Percentiles rank a stretch among this genome's conserved stretches.
Evolutionary conservation across 176 grass and related monocot genomes (phyloP).

Genomic region (Olyra latifolia): DNA sequence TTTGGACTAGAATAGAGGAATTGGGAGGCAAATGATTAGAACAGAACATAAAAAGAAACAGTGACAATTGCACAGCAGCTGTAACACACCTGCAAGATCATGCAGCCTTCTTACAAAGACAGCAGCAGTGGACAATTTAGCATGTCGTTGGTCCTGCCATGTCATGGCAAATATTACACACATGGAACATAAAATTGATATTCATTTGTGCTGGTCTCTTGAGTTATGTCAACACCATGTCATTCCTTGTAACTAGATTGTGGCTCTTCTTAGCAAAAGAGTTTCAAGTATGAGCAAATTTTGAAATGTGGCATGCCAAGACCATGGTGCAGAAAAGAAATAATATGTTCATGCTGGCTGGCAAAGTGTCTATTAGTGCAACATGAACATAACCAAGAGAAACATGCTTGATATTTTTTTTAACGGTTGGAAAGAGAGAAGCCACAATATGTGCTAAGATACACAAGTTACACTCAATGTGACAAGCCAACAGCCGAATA

Average conservation of each 20-base stretch:
- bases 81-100: conserved; percentile 79
- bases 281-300: not conserved
- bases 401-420: not conserved
- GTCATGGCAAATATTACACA: conserved; percentile 37
- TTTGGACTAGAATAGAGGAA: conserved; percentile 63
- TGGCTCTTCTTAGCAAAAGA: not conserved
- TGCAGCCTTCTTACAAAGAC: conserved; percentile 83
- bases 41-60: not conserved
- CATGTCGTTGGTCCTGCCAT: conserved; percentile 68
- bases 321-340: conserved; percentile 8
- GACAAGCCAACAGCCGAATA: not conserved
- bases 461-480: not conserved
- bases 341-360: not conserved
- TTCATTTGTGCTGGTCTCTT: not conserved
- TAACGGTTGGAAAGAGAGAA: not conserved
- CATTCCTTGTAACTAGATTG: conserved; percentile 17
- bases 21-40: conserved; percentile 21
- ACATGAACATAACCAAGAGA: not conserved
- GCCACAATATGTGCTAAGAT: not conserved
- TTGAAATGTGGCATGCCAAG: not conserved
- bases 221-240: conserved; percentile 1
- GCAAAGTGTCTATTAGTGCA: not conserved
- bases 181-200: conserved; percentile 1
- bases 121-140: conserved; percentile 77
- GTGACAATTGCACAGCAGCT: conserved; percentile 21